These are phyloP conservation scores for Umbelopsis sp. DNA, from an alignment of 192 early-diverging fungal species.

Conservation along the genomic window DNA sequence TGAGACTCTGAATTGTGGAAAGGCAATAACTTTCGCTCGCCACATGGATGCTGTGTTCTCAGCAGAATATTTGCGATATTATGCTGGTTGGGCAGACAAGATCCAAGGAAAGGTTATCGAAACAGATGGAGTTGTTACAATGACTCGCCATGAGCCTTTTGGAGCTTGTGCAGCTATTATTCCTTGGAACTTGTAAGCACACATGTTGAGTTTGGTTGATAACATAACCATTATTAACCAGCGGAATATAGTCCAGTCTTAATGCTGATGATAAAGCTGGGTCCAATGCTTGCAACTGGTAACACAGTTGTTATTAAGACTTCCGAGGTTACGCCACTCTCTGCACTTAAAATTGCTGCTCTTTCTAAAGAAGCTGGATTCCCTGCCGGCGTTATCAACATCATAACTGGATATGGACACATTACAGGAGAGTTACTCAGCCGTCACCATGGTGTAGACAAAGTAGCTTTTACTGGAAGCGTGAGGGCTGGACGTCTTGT, in stretches of 20 bases:
- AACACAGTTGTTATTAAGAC: constrained; percentile 79
- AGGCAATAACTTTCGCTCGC: constrained; percentile 54
- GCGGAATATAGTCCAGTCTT: constrained; percentile 43
- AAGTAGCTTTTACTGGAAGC: constrained; percentile 74
- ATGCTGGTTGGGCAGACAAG: constrained; percentile 69
- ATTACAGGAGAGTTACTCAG: constrained; percentile 64
- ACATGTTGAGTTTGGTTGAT: not conserved
- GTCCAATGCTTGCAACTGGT: constrained; percentile 70
- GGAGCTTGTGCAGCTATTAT: constrained; percentile 74
- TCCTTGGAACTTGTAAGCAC: constrained; percentile 59
- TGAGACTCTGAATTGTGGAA: constrained; percentile 64
- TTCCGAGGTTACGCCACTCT: constrained; percentile 61
- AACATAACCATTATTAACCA: not conserved
- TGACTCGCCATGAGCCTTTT: constrained; percentile 54
- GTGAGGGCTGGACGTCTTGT: constrained; percentile 59
- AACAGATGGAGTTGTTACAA: constrained; percentile 26
- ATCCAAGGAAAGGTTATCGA: constrained; percentile 43
- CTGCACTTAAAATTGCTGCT: constrained; percentile 58
- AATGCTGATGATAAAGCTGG: constrained; percentile 74
- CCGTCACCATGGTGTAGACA: constrained; percentile 58
- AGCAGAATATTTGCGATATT: constrained; percentile 69
- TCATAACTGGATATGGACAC: constrained; percentile 68
- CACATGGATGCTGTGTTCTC: constrained; percentile 57
- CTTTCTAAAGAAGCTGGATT: constrained; percentile 67
- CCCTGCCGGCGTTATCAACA: constrained; percentile 74